Base-by-base conservation (phyloP, 306 rosid species). In the Cicer chorassanicum region DNA sequence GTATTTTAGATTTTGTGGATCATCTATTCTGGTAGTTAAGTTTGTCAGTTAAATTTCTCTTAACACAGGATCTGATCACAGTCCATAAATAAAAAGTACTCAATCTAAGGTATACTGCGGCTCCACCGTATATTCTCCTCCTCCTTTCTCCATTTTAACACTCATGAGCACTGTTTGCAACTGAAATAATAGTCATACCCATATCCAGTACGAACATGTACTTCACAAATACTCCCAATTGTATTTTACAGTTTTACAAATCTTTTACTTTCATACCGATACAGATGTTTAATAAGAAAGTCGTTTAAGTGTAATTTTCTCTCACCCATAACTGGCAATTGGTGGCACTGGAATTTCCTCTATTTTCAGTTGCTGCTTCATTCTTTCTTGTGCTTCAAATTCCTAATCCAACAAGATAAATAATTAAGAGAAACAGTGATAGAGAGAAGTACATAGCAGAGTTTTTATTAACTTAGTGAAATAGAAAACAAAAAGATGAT, bases 341-440 rank as follows among this genome's bases (percentile, higher is more conserved):
- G 93, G 82, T 6, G 91, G 86, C 72, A 92, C 72, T 1, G 93
- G 82, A 80, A 87, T 39, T 80, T 92, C 91, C 78, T 90, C 99
- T 59, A 90, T 82, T 61, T 84, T 85, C 80, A 73, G 50, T 82
- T 92, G 98, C 78, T 79, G 97, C 85, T 86, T 95, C 91, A 85
- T 92, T 88, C 98, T 89, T 86, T 95, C 98, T 64, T 92, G 97
- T 21, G 87, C 87, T 90, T 95, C 99, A 82, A 87, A 92, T 81
- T 89, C 96, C 99, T 95, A 78, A 69, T 75, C 78, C 76, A 73
- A 82, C 50, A 29, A 76, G 44, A 83, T 49, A 41, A 76, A 56
- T 41, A 40, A 51, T 16, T 11, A 60, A 45, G 60, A 74, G 41
- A 82, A 50, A 42, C 10, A 48, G 13, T 15, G 64, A 55, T 42